Conservation (phyloP, 768 basidiomycete species). For the Bullera alba region DNA sequence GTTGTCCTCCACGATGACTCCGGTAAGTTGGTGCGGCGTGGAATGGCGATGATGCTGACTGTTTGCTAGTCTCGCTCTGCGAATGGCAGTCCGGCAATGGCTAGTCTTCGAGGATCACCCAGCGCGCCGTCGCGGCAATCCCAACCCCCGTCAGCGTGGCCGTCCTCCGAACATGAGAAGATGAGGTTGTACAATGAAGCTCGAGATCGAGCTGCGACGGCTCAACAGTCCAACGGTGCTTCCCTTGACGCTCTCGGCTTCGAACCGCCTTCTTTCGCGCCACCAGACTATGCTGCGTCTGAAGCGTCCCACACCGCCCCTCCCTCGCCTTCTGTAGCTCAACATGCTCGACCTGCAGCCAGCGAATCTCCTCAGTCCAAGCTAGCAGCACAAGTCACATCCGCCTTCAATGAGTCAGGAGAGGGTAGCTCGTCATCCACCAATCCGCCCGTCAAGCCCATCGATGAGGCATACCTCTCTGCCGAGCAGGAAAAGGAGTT, state of each 20-base stretch:
- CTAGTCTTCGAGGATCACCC: background rate
- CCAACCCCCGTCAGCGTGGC: conserved; percentile 15
- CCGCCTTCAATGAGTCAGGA: background rate
- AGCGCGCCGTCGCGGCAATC: background rate
- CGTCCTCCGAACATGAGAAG: conserved; percentile 35
- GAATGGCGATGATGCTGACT: too few relatives aligned
- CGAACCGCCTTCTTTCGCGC: conserved; percentile 19
- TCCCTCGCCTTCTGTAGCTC: conserved; percentile 15
- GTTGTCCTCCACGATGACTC: background rate
- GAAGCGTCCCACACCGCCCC: conserved; percentile 16
- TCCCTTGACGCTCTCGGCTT: conserved; percentile 22
- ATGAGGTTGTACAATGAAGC: conserved; percentile 26
- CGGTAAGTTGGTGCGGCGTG: too few relatives aligned
- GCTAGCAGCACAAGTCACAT: background rate
- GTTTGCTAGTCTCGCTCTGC: background rate
- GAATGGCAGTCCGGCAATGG: background rate
- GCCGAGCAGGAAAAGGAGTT: conserved; percentile 37
- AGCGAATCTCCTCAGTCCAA: background rate
- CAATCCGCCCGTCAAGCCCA: background rate
- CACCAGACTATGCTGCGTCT: conserved; percentile 39
- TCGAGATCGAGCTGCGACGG: conserved; percentile 20
- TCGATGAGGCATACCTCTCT: conserved; percentile 9
- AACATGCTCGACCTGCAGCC: conserved; percentile 1
- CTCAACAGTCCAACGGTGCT: conserved; percentile 18
- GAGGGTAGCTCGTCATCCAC: background rate